Evolutionary conservation across 495 filamentous ascomycete genomes (phyloP).

Genomic region (Thermothielavioides terrestris): DNA sequence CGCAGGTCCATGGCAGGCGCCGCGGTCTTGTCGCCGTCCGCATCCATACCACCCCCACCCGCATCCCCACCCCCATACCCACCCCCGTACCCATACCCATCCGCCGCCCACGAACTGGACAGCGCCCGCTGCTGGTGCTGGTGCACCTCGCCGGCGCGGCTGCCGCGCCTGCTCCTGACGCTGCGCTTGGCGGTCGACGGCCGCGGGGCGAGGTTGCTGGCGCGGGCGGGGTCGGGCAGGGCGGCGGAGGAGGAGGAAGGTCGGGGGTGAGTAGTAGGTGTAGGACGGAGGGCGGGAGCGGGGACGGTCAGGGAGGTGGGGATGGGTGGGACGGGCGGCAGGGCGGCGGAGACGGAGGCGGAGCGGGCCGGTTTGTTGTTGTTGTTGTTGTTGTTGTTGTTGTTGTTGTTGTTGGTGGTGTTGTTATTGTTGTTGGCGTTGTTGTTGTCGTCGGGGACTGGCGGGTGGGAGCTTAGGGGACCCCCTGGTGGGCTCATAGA

Average conservation of each 20-base stretch:
- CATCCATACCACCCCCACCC: too few relatives aligned
- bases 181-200: conserved; percentile 28
- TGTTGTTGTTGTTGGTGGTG: neutral
- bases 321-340: conserved; percentile 39
- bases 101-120: conserved; percentile 22
- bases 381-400: conserved; percentile 2
- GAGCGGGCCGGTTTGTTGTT: neutral
- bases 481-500: too few relatives aligned
- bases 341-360: too few relatives aligned
- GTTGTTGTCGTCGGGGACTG: too few relatives aligned
- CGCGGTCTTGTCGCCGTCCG: conserved; percentile 20
- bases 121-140: conserved; percentile 7
- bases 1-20: conserved; percentile 36
- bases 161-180: conserved; percentile 32
- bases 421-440: too few relatives aligned
- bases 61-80: too few relatives aligned
- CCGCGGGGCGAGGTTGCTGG: too few relatives aligned
- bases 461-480: too few relatives aligned
- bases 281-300: neutral
- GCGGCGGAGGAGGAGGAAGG: too few relatives aligned
- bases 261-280: neutral
- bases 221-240: too few relatives aligned
- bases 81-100: neutral
- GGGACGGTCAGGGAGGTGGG: conserved; percentile 16
- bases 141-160: conserved; percentile 8